phyloP scores from a whole-genome alignment of 768 basidiomycete species.

The Leccinum boreale region DNA sequence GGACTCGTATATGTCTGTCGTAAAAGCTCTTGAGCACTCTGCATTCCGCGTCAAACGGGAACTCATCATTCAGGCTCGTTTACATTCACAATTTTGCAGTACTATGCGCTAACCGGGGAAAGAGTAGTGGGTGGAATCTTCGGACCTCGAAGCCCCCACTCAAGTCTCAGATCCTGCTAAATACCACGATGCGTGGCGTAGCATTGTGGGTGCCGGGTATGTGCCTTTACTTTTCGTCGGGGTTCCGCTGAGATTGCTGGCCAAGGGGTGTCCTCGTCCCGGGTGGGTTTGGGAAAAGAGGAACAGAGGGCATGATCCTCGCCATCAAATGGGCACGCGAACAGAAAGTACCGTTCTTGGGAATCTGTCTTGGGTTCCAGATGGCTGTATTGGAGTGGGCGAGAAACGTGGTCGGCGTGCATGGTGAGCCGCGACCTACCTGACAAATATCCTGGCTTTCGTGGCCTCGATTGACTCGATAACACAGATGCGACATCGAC shows the following conservation, averaged over 20 bases:
- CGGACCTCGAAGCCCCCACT: conserved; percentile 79
- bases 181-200: conserved; percentile 95
- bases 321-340: conserved; percentile 98
- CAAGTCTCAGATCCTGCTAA: conserved; percentile 77
- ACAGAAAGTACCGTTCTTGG: conserved; percentile 91
- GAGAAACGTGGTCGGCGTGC: conserved; percentile 71
- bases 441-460: neutral
- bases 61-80: conserved; percentile 70
- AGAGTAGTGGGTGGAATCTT: conserved; percentile 91
- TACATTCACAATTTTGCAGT: neutral
- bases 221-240: conserved; percentile 22
- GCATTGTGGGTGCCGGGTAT: conserved; percentile 85
- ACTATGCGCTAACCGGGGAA: conserved; percentile 4
- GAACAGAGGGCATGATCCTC: conserved; percentile 96
- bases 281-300: conserved; percentile 91
- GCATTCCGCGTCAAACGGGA: conserved; percentile 89
- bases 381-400: conserved; percentile 96
- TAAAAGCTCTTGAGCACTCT: conserved; percentile 95
- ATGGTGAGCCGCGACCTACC: conserved; percentile 41
- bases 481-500: conserved; percentile 74
- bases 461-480: conserved; percentile 8
- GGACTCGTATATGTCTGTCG: conserved; percentile 98
- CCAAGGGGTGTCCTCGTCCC: conserved; percentile 92
- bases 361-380: conserved; percentile 98
- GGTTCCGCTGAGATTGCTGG: conserved; percentile 9